Evolutionary conservation across 2,329 filamentous ascomycete genomes (phyloP).

Genomic region (Hymenoscyphus albidus): DNA sequence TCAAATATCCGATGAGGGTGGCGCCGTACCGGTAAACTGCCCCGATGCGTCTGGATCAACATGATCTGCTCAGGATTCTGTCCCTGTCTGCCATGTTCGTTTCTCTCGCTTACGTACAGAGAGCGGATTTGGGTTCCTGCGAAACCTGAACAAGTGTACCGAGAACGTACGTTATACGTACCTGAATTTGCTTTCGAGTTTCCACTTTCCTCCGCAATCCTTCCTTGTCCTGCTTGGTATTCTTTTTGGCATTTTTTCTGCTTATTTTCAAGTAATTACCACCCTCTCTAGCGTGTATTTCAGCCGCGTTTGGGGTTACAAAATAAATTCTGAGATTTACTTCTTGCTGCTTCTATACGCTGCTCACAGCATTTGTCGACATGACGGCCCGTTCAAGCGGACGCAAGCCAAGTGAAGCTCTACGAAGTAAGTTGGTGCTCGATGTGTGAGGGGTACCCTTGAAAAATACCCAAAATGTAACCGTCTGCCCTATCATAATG

Average conservation of each 20-base stretch:
- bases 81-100: not conserved
- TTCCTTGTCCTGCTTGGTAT: not conserved
- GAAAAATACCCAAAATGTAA: not conserved
- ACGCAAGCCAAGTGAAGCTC: not conserved
- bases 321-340: not conserved
- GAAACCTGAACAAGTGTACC: no score
- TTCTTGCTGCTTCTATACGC: not conserved
- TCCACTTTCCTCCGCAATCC: not conserved
- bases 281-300: not conserved
- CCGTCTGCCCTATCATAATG: not conserved
- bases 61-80: not conserved
- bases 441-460: not conserved
- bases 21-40: not conserved
- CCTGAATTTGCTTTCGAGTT: no score
- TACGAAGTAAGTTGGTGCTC: not conserved
- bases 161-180: no score
- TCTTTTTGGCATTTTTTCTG: not conserved
- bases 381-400: not conserved
- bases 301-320: not conserved
- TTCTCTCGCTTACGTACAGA: not conserved
- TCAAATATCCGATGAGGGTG: conserved; percentile 1
- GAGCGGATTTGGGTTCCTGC: not conserved
- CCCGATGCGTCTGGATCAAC: not conserved
- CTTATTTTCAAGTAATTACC: not conserved
- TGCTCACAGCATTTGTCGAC: not conserved